Evolutionary conservation across 768 basidiomycete species (phyloP).

Genomic region (Rhodosporidiobolus sp.): DNA sequence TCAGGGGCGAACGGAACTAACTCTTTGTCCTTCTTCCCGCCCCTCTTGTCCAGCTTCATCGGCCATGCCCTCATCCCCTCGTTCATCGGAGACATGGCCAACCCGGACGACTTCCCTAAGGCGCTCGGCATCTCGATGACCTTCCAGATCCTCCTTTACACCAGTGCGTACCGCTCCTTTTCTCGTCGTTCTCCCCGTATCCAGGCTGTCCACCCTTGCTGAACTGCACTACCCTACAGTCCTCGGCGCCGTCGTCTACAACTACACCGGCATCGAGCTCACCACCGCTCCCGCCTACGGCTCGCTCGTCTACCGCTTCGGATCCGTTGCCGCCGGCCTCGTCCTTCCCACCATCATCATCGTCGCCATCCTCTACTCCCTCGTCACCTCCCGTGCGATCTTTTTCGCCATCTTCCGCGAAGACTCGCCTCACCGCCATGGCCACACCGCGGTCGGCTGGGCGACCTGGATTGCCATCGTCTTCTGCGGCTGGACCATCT

Average conservation of each 20-base stretch:
- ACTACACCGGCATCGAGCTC: conserved; percentile 28
- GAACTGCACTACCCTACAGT: not conserved
- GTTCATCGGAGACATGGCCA: conserved; percentile 41
- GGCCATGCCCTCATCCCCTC: conserved; percentile 40
- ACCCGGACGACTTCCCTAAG: conserved; percentile 45
- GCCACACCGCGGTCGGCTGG: conserved; percentile 43
- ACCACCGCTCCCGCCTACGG: conserved; percentile 37
- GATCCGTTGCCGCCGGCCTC: conserved; percentile 40
- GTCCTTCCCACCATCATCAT: conserved; percentile 40
- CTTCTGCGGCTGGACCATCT: conserved; percentile 38
- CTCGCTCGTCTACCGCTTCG: conserved; percentile 14
- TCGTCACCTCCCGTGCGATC: conserved; percentile 43
- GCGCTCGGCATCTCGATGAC: conserved; percentile 41
- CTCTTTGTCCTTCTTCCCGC: no score
- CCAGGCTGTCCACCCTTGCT: no score
- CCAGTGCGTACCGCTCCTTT: not conserved
- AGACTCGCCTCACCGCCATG: conserved; percentile 33
- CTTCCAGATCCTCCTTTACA: conserved; percentile 42
- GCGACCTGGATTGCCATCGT: conserved; percentile 40
- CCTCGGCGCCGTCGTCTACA: conserved; percentile 42
- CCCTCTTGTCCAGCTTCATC: conserved; percentile 18
- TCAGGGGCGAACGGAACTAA: no score
- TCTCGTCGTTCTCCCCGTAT: no score
- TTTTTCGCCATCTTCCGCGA: conserved; percentile 43
- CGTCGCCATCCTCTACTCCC: conserved; percentile 40